Conservation (phyloP, 2,329 filamentous ascomycete species). For the Leptosphaerulina australis region DNA sequence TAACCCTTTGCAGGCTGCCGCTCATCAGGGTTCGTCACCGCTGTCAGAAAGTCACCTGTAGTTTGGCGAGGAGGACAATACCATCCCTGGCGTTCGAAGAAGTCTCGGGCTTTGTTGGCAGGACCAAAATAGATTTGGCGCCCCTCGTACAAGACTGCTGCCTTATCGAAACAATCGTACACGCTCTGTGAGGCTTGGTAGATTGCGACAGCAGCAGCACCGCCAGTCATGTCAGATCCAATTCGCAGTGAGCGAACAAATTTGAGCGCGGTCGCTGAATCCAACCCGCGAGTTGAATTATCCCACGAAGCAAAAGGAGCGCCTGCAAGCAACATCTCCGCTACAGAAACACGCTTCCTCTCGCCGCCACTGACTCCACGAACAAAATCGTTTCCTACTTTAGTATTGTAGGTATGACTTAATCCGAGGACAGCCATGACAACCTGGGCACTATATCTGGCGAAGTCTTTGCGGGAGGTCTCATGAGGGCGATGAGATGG, state of each 20-base stretch:
- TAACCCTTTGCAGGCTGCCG: constrained; percentile 51
- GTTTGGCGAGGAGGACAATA: constrained; percentile 70
- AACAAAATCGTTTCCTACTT: constrained; percentile 64
- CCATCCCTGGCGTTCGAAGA: constrained; percentile 73
- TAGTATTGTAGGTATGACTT: constrained; percentile 62
- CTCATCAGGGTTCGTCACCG: constrained; percentile 63
- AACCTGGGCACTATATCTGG: constrained; percentile 56
- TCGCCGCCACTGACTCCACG: constrained; percentile 68
- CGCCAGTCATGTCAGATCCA: constrained; percentile 57
- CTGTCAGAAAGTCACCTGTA: constrained; percentile 76
- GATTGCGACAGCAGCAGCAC: constrained; percentile 62
- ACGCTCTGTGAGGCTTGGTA: constrained; percentile 60
- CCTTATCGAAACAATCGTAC: constrained; percentile 74
- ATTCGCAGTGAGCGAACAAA: constrained; percentile 60
- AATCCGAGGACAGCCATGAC: constrained; percentile 62
- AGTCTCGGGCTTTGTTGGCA: constrained; percentile 63
- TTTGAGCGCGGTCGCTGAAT: constrained; percentile 61
- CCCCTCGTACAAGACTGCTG: constrained; percentile 75
- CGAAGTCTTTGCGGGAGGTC: constrained; percentile 52
- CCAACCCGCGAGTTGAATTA: constrained; percentile 51
- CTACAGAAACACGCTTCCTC: constrained; percentile 66
- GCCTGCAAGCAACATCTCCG: constrained; percentile 56
- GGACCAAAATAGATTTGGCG: constrained; percentile 78
- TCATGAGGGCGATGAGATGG: constrained; percentile 51
- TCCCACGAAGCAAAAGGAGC: constrained; percentile 54